Evolutionary conservation across 352 stramenopile species (phyloP).

Genomic region (Phytophthora pluvialis): DNA sequence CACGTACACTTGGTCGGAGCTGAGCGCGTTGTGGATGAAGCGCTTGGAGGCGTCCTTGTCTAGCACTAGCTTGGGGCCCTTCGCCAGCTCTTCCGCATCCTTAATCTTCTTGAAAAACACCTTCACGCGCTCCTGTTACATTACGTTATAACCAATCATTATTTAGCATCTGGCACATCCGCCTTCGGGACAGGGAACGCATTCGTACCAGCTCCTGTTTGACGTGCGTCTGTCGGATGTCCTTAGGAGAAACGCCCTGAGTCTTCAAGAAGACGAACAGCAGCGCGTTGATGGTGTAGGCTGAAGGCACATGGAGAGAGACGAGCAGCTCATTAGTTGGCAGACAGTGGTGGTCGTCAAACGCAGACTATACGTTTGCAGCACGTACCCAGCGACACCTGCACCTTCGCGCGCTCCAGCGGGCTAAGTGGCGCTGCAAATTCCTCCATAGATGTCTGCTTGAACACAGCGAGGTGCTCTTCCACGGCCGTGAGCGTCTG

Average conservation of each 20-base stretch:
- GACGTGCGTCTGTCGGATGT: slow-evolving; percentile 89
- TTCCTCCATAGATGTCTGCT: slow-evolving; percentile 57
- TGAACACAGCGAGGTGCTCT: slow-evolving; percentile 72
- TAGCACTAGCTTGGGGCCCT: slow-evolving; percentile 75
- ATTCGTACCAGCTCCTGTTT: slow-evolving; percentile 82
- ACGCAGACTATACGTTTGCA: background rate
- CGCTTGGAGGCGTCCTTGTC: slow-evolving; percentile 84
- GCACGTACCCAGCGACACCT: slow-evolving; percentile 80
- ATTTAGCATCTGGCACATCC: background rate
- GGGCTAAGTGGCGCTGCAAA: slow-evolving; percentile 64
- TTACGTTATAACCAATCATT: background rate
- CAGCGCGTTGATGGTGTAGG: slow-evolving; percentile 88
- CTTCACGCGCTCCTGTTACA: slow-evolving; percentile 81
- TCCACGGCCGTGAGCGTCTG: slow-evolving; percentile 82
- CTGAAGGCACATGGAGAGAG: slow-evolving; percentile 35
- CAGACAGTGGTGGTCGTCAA: slow-evolving; percentile 4
- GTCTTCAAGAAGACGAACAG: slow-evolving; percentile 90
- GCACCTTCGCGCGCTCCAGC: slow-evolving; percentile 83
- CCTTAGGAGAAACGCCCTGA: slow-evolving; percentile 86
- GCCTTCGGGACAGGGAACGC: background rate
- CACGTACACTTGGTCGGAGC: slow-evolving; percentile 84
- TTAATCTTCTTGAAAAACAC: slow-evolving; percentile 91
- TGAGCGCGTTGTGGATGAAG: slow-evolving; percentile 86
- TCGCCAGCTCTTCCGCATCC: slow-evolving; percentile 82
- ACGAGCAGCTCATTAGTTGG: slow-evolving; percentile 5